phyloP scores from a whole-genome alignment of 2,329 filamentous ascomycete species.

The Alternaria tenuissima region DNA sequence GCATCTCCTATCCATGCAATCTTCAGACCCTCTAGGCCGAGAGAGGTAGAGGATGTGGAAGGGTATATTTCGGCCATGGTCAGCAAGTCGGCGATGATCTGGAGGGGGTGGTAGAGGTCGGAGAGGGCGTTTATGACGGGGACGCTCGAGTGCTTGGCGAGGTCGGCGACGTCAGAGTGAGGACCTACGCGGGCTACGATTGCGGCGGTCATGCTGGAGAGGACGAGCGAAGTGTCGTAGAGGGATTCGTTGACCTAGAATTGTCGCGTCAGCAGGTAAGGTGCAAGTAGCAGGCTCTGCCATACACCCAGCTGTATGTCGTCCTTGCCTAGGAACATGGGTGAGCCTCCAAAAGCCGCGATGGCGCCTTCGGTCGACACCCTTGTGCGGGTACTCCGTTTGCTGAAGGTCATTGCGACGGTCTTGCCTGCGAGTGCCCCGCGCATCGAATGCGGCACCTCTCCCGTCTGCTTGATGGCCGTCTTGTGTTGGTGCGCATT shows the following conservation, averaged over 20 bases:
- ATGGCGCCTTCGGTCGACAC: conserved; percentile 94
- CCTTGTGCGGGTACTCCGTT: conserved; percentile 90
- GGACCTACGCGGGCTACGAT: conserved; percentile 62
- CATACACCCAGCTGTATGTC: conserved; percentile 93
- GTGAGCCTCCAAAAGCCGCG: conserved; percentile 85
- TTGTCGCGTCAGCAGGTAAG: conserved; percentile 13
- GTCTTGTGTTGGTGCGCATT: conserved; percentile 82
- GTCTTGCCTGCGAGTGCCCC: conserved; percentile 76
- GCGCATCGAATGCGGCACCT: conserved; percentile 66
- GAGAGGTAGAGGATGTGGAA: conserved; percentile 54
- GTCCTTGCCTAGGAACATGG: conserved; percentile 95
- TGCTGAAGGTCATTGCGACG: conserved; percentile 96
- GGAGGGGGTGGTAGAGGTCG: conserved; percentile 90
- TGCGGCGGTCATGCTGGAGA: conserved; percentile 74
- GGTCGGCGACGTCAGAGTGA: conserved; percentile 58
- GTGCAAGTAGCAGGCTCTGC: conserved; percentile 20
- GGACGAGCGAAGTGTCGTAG: conserved; percentile 89
- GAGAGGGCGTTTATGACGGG: conserved; percentile 71
- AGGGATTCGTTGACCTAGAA: conserved; percentile 85
- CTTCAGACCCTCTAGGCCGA: conserved; percentile 84
- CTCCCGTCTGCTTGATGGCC: conserved; percentile 72
- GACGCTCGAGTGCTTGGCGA: conserved; percentile 58
- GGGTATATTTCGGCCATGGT: conserved; percentile 84
- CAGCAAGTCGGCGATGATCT: conserved; percentile 92
- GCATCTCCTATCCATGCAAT: conserved; percentile 96